phyloP scores from a whole-genome alignment of 192 early-diverging fungal species.

The Backusella macrospora region DNA sequence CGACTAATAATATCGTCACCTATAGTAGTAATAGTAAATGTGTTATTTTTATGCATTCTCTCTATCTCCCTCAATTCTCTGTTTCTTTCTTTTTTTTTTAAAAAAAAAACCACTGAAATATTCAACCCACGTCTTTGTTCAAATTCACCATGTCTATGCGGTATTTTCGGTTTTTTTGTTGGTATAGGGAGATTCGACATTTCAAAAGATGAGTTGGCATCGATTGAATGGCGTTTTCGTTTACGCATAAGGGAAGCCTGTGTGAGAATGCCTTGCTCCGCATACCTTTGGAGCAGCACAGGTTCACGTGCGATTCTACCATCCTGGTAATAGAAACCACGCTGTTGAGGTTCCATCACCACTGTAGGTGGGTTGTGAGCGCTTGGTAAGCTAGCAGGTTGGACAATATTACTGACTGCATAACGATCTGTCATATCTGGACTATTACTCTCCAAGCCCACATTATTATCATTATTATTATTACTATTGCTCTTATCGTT shows the following conservation, averaged over 20 bases:
- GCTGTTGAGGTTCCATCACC: slow-evolving; percentile 37
- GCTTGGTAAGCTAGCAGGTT: neutral
- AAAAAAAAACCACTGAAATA: neutral
- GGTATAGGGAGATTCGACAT: slow-evolving; percentile 20
- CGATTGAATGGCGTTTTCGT: slow-evolving; percentile 31
- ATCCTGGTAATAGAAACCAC: slow-evolving; percentile 42
- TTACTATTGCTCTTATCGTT: neutral
- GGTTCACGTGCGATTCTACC: slow-evolving; percentile 38
- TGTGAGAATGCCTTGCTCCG: slow-evolving; percentile 38
- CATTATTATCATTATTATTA: neutral
- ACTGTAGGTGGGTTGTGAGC: slow-evolving; percentile 9
- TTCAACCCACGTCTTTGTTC: slow-evolving; percentile 39
- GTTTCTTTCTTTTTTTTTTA: neutral
- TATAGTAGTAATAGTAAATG: slow-evolving; percentile 8
- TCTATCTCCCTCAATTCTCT: neutral
- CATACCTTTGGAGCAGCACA: slow-evolving; percentile 34
- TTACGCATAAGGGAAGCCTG: slow-evolving; percentile 40
- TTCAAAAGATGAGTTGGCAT: slow-evolving; percentile 26
- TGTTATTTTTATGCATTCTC: neutral
- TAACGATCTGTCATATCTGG: slow-evolving; percentile 3
- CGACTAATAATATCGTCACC: slow-evolving; percentile 43
- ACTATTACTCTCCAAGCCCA: slow-evolving; percentile 12
- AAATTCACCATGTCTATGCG: slow-evolving; percentile 47
- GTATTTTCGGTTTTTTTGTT: slow-evolving; percentile 44
- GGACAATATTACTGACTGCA: slow-evolving; percentile 13